Conservation (phyloP, 371 early-diverging fungal genomes). For the Mortierella sp. region DNA sequence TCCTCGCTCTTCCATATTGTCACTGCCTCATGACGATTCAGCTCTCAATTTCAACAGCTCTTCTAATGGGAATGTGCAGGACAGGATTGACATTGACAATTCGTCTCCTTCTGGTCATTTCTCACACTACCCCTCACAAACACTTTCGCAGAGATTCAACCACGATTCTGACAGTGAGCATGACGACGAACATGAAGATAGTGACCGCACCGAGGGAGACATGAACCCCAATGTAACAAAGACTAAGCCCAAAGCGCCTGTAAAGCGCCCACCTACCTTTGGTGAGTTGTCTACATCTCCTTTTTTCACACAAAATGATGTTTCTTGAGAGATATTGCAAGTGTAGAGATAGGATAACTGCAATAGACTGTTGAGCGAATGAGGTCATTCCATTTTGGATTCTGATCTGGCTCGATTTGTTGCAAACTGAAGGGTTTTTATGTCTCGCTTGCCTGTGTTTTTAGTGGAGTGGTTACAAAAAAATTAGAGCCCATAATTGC, state of each 20-base stretch:
- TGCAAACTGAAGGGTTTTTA: neutral
- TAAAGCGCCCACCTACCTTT: constrained; percentile 19
- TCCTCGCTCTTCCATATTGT: neutral
- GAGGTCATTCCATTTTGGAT: constrained; percentile 10
- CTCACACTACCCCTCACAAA: constrained; percentile 19
- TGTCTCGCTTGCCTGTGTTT: neutral
- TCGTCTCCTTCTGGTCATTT: constrained; percentile 21
- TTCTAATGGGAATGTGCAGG: neutral
- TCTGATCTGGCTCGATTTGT: constrained; percentile 2
- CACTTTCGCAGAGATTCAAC: constrained; percentile 40
- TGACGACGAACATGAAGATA: constrained; percentile 49
- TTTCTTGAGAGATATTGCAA: neutral
- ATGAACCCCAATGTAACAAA: constrained; percentile 10
- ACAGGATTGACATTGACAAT: constrained; percentile 14
- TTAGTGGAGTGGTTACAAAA: neutral
- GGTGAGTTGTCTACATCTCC: constrained; percentile 22
- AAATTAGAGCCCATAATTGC: constrained; percentile 3
- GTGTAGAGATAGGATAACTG: neutral
- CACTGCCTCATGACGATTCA: constrained; percentile 1
- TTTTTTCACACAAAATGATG: neutral
- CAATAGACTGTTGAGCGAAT: neutral
- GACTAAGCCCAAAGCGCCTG: constrained; percentile 16
- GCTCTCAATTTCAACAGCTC: neutral
- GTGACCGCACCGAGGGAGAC: constrained; percentile 51
- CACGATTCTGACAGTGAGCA: constrained; percentile 43